Evolutionary conservation across 345 rosid genomes (phyloP).

Genomic region (Corchorus capsularis): DNA sequence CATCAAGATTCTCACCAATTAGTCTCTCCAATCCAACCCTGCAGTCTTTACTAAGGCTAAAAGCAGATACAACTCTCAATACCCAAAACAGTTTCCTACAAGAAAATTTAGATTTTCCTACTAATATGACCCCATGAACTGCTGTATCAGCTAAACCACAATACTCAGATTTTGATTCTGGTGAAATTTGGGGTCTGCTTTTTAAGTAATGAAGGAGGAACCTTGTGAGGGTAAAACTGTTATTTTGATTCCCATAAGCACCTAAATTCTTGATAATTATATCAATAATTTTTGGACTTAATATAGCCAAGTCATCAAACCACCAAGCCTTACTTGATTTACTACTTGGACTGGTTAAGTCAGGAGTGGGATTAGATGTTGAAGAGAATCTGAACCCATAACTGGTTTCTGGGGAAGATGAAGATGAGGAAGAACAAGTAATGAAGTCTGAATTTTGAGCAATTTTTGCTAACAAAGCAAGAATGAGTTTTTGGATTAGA

Average conservation of each 20-base stretch:
- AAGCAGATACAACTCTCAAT: constrained; percentile 50
- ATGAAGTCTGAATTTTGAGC: constrained; percentile 54
- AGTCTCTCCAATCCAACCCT: constrained; percentile 59
- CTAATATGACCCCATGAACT: constrained; percentile 50
- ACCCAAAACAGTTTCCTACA: constrained; percentile 70
- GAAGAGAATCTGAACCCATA: constrained; percentile 47
- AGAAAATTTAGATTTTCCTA: constrained; percentile 49
- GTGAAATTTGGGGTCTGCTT: constrained; percentile 28
- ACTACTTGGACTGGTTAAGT: constrained; percentile 31
- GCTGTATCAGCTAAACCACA: constrained; percentile 58
- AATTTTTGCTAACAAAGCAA: constrained; percentile 55
- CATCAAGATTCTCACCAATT: constrained; percentile 64
- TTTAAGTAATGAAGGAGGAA: constrained; percentile 78
- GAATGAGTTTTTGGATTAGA: constrained; percentile 52
- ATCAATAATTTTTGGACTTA: constrained; percentile 51
- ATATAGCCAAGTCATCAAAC: constrained; percentile 59
- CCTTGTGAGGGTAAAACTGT: constrained; percentile 61
- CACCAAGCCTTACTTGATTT: constrained; percentile 64
- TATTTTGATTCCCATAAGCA: constrained; percentile 46
- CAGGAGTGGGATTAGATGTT: constrained; percentile 36
- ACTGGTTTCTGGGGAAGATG: constrained; percentile 56
- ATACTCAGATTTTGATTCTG: constrained; percentile 33
- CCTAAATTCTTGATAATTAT: constrained; percentile 53
- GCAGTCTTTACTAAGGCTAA: constrained; percentile 54
- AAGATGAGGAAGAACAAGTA: constrained; percentile 45